Evolutionary conservation across 495 filamentous ascomycete species (phyloP), one percentile per base, ranked within the genome.

Genomic region (Halenospora varia): DNA sequence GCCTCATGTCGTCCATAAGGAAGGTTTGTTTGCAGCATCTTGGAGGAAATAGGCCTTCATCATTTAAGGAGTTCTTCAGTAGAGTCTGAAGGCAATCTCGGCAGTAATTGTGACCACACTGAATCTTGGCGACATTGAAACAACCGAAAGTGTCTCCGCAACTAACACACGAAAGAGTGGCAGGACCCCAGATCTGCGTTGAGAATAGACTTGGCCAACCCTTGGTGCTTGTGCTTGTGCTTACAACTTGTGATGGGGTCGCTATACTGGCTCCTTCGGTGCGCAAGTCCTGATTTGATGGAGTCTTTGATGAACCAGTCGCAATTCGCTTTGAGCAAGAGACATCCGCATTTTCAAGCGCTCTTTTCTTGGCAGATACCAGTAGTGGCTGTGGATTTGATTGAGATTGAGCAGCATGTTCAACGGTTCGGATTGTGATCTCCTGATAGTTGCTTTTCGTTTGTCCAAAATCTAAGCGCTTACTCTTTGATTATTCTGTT

Each of bases 21-120:
- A 51, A 40, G 22, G 55, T 25, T 11, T 51, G 25, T 2, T 11
- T 8, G n/a, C 48, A 51, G 35, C 55, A 57, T n/a, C 39, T 20
- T 22, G 55, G 25, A 25, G 55, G 55, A 39, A 51, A 45, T 18
- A 22, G 26, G 15, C 18, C 17, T 41, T 51, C 55, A n/a, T 57
- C 55, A 23, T 6, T 17, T 2, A 44, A 23, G 17, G 35, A 13
- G n/a, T 19, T 15, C 29, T 44, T 23, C 25, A 57, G 44, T 6
- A 51, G 4, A 4, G 20, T 22, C 18, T 50, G 11, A 1, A 57
- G 19, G 18, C 55, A 57, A 24, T 2, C 29, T 11, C 23, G 25
- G 22, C 55, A 57, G 39, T 51, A 57, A 15, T 23, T 22, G 25
- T 57, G 47, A 11, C n/a, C 39, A 25, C 55, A 57, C 11, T 22